These are phyloP conservation scores for Penicillium salamii DNA, from an alignment of 495 filamentous ascomycete genomes.

Conservation along the genomic window DNA sequence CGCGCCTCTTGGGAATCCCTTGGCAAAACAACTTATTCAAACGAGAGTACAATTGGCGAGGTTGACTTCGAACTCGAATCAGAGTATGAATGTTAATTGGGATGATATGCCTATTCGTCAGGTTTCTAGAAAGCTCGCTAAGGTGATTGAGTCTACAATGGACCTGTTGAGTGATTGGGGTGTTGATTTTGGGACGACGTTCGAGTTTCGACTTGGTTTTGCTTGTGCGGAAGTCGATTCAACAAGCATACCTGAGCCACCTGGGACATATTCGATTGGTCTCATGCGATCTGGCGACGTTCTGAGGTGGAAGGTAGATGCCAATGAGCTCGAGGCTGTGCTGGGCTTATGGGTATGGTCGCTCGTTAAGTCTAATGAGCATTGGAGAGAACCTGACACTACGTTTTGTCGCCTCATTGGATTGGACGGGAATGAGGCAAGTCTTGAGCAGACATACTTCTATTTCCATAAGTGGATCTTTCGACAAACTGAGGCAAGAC, in stretches of 20 bases:
- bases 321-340: conserved; percentile 31
- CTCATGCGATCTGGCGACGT: conserved; percentile 24
- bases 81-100: conserved; percentile 23
- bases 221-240: conserved; percentile 13
- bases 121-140: conserved; percentile 24
- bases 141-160: conserved; percentile 33
- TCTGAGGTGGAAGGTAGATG: conserved; percentile 26
- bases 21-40: conserved; percentile 16
- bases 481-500: conserved; percentile 25
- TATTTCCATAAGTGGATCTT: conserved; percentile 43
- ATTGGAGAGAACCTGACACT: conserved; percentile 8
- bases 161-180: conserved; percentile 26
- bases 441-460: conserved; percentile 20
- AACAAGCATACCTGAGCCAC: not conserved
- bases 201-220: conserved; percentile 22
- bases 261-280: conserved; percentile 17
- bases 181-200: conserved; percentile 8
- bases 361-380: conserved; percentile 20
- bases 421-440: conserved; percentile 20
- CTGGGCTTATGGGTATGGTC: conserved; percentile 37
- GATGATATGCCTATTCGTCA: conserved; percentile 32
- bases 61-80: conserved; percentile 17
- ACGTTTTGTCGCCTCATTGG: conserved; percentile 29
- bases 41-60: conserved; percentile 28
- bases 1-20: not conserved